phyloP scores from a whole-genome alignment of 2,329 filamentous ascomycete genomes.

The Sclerotinia trifoliorum region DNA sequence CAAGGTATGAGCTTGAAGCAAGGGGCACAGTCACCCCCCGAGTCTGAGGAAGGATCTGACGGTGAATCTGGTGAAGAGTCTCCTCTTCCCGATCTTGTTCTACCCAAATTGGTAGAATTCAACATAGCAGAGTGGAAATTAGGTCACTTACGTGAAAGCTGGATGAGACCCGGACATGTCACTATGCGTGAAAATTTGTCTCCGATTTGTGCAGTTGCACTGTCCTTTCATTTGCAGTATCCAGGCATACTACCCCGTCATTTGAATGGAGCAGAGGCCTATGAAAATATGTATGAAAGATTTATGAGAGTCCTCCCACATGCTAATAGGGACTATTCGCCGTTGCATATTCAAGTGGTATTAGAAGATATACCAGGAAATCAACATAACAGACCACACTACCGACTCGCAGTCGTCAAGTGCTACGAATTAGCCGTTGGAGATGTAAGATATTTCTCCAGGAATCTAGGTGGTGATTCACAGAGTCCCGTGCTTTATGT shows the following conservation, averaged over 20 bases:
- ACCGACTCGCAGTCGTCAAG: neutral
- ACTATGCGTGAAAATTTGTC: neutral
- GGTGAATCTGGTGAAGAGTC: neutral
- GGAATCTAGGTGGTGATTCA: neutral
- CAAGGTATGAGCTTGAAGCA: neutral
- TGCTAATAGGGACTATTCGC: neutral
- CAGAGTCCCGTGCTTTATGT: neutral
- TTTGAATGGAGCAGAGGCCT: neutral
- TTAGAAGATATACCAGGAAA: neutral
- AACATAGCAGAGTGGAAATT: neutral
- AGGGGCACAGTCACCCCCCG: neutral
- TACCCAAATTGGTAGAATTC: neutral
- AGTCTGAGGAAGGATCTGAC: neutral
- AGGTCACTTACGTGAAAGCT: neutral
- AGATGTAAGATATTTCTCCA: neutral
- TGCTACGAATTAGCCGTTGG: neutral
- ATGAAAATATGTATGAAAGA: neutral
- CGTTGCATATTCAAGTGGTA: neutral
- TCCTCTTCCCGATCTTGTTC: neutral
- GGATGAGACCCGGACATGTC: neutral
- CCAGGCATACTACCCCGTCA: neutral
- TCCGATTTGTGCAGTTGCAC: neutral
- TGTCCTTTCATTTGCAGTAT: conserved; percentile 7
- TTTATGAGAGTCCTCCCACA: neutral
- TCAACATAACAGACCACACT: neutral